A percentile compares a stretch with the other conserved stretches of the same genome.
Conservation (phyloP, 169 alveolate species). For the Plasmodium knowlesi region DNA sequence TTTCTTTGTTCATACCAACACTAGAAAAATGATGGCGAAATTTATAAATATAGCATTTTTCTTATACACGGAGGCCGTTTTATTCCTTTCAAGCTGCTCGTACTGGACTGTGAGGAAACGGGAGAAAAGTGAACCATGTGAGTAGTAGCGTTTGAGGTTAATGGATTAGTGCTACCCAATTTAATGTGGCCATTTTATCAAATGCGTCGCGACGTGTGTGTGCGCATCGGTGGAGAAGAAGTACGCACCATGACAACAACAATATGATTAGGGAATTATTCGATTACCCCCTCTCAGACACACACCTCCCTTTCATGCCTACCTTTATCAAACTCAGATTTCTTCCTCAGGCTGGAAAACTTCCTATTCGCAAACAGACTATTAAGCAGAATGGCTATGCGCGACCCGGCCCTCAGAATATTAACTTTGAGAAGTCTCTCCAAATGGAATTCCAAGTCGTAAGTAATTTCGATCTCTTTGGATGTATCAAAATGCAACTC, state of each 20-base stretch:
- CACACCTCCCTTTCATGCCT: background rate
- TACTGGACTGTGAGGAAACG: background rate
- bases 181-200: background rate
- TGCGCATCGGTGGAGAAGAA: background rate
- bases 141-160: background rate
- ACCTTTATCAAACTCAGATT: conserved; percentile 56
- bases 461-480: conserved; percentile 75
- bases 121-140: background rate
- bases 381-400: conserved; percentile 86
- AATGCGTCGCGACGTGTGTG: background rate
- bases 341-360: conserved; percentile 39
- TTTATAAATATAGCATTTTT: conserved; percentile 46
- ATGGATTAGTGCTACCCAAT: background rate
- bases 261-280: background rate
- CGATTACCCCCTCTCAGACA: too few species aligned
- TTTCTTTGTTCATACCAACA: conserved; percentile 14
- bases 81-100: background rate
- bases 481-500: conserved; percentile 57
- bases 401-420: conserved; percentile 88
- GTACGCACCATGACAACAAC: background rate
- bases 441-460: conserved; percentile 74
- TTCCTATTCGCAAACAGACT: conserved; percentile 82
- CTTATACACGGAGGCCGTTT: conserved; percentile 10
- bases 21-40: conserved; percentile 13
- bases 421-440: conserved; percentile 79